phyloP scores from a whole-genome alignment of 2,329 filamentous ascomycete genomes.

The Colletotrichum navitas region DNA sequence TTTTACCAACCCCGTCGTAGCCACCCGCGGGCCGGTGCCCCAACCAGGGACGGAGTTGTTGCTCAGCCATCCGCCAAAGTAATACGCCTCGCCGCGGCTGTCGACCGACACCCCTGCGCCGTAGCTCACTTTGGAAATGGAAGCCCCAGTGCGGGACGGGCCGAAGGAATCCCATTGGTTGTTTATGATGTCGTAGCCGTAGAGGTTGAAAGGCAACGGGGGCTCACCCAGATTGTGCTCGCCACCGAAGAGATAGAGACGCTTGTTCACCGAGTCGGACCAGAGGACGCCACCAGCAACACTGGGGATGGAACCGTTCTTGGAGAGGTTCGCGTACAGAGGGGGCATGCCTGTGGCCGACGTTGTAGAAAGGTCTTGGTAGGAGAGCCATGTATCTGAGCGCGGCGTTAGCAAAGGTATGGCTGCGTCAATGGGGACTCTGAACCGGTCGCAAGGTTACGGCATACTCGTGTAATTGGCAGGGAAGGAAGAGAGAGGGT shows the following conservation, averaged over 20 bases:
- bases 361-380: constrained; percentile 66
- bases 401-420: neutral
- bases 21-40: constrained; percentile 58
- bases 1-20: constrained; percentile 64
- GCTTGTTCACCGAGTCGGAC: constrained; percentile 72
- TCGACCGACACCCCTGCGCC: constrained; percentile 69
- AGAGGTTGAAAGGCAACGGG: constrained; percentile 63
- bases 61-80: constrained; percentile 73
- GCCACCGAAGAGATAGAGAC: constrained; percentile 73
- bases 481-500: constrained; percentile 60
- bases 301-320: constrained; percentile 67
- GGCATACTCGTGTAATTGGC: constrained; percentile 69
- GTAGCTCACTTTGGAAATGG: constrained; percentile 63
- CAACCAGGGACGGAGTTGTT: constrained; percentile 65
- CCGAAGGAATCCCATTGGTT: constrained; percentile 67
- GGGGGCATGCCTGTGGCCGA: constrained; percentile 62
- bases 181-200: constrained; percentile 68
- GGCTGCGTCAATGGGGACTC: neutral
- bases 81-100: constrained; percentile 68
- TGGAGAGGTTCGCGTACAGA: constrained; percentile 69
- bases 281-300: constrained; percentile 64
- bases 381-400: constrained; percentile 66
- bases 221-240: constrained; percentile 58
- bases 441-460: neutral
- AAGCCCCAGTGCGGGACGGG: constrained; percentile 48